Conservation (phyloP, 2,329 filamentous ascomycete species). For the Helminthosporium solani region DNA sequence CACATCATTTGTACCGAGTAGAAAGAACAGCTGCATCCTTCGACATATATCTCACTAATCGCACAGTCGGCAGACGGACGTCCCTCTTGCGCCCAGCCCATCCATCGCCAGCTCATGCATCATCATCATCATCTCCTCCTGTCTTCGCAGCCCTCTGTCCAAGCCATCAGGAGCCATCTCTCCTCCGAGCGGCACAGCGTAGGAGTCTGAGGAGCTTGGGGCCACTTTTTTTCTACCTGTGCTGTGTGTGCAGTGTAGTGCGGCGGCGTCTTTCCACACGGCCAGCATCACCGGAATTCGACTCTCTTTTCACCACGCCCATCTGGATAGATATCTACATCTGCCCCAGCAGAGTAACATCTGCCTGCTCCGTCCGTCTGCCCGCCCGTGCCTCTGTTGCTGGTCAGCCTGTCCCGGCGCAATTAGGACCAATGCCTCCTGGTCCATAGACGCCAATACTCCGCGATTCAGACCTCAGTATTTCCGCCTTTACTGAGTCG, state of each 20-base stretch:
- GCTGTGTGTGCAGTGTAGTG: too few species aligned
- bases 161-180: slow-evolving; percentile 2
- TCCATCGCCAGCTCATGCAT: too few species aligned
- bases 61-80: too few species aligned
- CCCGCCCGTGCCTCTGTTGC: too few species aligned
- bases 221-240: slow-evolving; percentile 4
- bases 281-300: not conserved
- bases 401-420: slow-evolving; percentile 10
- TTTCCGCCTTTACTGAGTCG: not conserved
- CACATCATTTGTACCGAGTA: slow-evolving; percentile 3
- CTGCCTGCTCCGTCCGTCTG: not conserved
- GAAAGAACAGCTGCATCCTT: too few species aligned
- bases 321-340: too few species aligned
- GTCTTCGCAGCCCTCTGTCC: slow-evolving; percentile 2
- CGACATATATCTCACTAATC: too few species aligned
- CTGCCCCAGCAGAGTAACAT: too few species aligned
- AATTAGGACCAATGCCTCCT: not conserved
- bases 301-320: too few species aligned
- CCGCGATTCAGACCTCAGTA: not conserved
- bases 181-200: too few species aligned
- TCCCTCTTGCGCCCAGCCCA: too few species aligned
- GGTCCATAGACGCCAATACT: not conserved
- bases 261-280: not conserved
- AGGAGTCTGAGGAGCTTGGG: slow-evolving; percentile 5
- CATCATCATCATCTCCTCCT: slow-evolving; percentile 3